Base-by-base conservation (phyloP, 345 rosid species). In the Lepidium didymum region DNA sequence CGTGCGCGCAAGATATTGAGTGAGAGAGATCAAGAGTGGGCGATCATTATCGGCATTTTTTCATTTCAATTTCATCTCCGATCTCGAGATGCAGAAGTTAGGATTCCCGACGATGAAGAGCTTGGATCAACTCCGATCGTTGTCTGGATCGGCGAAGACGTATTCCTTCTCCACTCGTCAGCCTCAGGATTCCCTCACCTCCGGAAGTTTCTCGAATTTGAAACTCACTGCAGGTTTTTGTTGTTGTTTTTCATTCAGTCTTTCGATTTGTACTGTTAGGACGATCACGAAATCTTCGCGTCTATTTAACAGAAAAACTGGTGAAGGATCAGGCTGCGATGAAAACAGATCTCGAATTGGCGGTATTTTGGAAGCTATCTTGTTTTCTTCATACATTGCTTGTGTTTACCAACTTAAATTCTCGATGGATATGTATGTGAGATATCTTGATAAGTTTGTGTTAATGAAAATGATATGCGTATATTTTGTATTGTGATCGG, bases 261-360 rank as follows among this genome's bases (percentile, higher is more conserved):
- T 43, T 31, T 74, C 3, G 57, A 16, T 50, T 67, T 34, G 43
- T 33, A 13, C 27, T 8, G 2, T 63, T 46, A 6, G 69, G 59
- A 67, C 76, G 74, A 73, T 69, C 16, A 16, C 49, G 58, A n/a
- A 42, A 38, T 74, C 72, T 78, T 19, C 8, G 8, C 29, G 29
- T 55, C 59, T 77, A 69, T 67, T 62, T 68, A 69, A 43, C 78
- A 94, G 99, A 89, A 76, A 91, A 89, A 69, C 52, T 91, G 84
- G 86, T 91, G 74, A 89, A 91, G 67, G 97, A 91, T 67, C 99
- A 94, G 70, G 95, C 93, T 31, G 76, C 99, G 2, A 86, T 85
- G 77, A 89, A 84, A 74, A 79, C 86, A 3, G 92, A 88, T 66
- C 90, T 94, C 40, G 99, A 91, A 64, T 58, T 89, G 86, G 95